Base-by-base conservation (phyloP, 73 alveolate species). In the Loxodes magnus region DNA sequence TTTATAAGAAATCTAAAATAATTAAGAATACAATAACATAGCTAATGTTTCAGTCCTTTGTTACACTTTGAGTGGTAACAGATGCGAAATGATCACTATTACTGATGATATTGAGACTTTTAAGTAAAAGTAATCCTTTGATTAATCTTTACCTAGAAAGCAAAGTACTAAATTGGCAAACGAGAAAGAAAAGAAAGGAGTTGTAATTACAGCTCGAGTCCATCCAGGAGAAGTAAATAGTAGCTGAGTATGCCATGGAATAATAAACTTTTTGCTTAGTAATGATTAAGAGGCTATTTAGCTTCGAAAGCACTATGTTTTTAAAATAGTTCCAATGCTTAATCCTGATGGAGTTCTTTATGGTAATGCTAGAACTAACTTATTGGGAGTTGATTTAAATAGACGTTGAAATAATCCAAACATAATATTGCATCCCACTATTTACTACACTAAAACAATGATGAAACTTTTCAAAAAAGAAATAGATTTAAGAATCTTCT, bases 151-250 rank as follows among this genome's bases (percentile, higher is more conserved):
- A n/a, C n/a, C n/a, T n/a, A n/a, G n/a, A n/a, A n/a, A n/a, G n/a
- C n/a, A n/a, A n/a, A n/a, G n/a, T n/a, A n/a, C n/a, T n/a, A n/a
- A n/a, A n/a, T n/a, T n/a, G n/a, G n/a, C n/a, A n/a, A n/a, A n/a
- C n/a, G n/a, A n/a, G n/a, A n/a, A n/a, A n/a, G n/a, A n/a, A n/a
- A n/a, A n/a, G n/a, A n/a, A n/a, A n/a, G n/a, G n/a, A n/a, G 28
- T 71, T 9, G 57, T 71, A n/a, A 24, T 83, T 5, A 56, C 82
- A 0, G 70, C 88, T 0, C 49, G 95, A 35, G 84, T 77, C 2
- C 92, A 84, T 73, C 86, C 96, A 28, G 92, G 96, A 22, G 96
- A 84, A 51, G 58, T 88, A 2, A 64, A 68, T 21, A 53, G 83
- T 16, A 67, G 87, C 21, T 84, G 61, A 58, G 70, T 84, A 5